phyloP scores from a whole-genome alignment of 495 filamentous ascomycete genomes.

The Cairneyella variabilis region DNA sequence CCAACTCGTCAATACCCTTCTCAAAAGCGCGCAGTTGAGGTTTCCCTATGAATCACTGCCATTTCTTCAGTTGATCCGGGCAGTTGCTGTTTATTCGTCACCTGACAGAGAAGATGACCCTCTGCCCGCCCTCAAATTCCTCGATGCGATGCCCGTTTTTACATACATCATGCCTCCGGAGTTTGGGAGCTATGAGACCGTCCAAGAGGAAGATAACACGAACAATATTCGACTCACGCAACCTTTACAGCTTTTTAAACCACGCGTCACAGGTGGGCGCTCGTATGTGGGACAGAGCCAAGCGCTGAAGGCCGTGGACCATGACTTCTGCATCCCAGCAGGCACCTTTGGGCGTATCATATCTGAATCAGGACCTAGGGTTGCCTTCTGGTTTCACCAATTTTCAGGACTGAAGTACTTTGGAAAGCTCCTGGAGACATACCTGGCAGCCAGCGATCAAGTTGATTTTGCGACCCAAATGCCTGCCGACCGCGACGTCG shows the following conservation, averaged over 20 bases:
- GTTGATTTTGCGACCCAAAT: conserved; percentile 32
- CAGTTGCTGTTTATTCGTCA: conserved; percentile 41
- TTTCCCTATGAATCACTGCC: conserved; percentile 88
- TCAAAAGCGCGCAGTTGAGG: conserved; percentile 60
- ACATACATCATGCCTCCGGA: conserved; percentile 64
- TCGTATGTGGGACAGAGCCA: background rate
- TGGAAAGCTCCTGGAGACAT: conserved; percentile 57
- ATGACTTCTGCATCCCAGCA: conserved; percentile 50
- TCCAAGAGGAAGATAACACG: conserved; percentile 79
- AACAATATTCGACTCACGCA: conserved; percentile 55
- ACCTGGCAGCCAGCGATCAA: conserved; percentile 37
- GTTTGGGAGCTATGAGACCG: conserved; percentile 67
- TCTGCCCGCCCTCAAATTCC: conserved; percentile 33
- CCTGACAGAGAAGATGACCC: conserved; percentile 48
- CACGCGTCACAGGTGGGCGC: conserved; percentile 19
- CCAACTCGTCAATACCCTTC: conserved; percentile 49
- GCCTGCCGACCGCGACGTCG: conserved; percentile 43
- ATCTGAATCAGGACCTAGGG: conserved; percentile 52
- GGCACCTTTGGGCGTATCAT: conserved; percentile 68
- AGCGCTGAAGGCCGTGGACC: conserved; percentile 30
- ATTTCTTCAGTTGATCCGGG: conserved; percentile 63
- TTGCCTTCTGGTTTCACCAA: conserved; percentile 61
- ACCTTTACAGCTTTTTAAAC: conserved; percentile 51
- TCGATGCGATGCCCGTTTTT: conserved; percentile 63
- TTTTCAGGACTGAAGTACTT: conserved; percentile 67